Evolutionary conservation across 352 stramenopile species (phyloP).

Genomic region (Pythium guiyangense): DNA sequence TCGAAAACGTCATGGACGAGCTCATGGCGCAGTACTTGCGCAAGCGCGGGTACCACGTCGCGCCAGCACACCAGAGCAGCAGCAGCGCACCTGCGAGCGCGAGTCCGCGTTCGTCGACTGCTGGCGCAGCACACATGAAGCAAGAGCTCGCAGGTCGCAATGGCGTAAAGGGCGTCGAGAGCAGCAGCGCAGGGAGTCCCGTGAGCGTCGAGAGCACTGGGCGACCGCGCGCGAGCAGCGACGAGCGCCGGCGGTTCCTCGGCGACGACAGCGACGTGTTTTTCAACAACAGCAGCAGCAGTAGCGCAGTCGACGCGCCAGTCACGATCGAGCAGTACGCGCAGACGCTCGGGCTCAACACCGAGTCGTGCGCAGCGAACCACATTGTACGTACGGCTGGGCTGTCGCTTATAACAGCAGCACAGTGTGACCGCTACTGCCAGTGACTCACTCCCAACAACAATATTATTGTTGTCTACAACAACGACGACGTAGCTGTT

Average conservation of each 20-base stretch:
- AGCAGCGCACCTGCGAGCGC: neutral
- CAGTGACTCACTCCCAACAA: neutral
- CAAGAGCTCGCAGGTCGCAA: constrained; percentile 5
- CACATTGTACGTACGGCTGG: constrained; percentile 43
- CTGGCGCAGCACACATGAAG: constrained; percentile 3
- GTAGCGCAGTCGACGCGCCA: neutral
- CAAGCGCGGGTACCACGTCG: constrained; percentile 46
- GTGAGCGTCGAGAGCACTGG: constrained; percentile 9
- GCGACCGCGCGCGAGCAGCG: constrained; percentile 1
- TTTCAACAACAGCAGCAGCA: constrained; percentile 6
- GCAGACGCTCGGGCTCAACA: constrained; percentile 57
- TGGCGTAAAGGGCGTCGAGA: neutral
- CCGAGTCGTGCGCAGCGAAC: constrained; percentile 68
- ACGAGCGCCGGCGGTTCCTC: constrained; percentile 22
- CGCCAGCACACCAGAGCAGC: constrained; percentile 1
- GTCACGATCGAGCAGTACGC: constrained; percentile 56
- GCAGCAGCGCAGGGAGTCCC: constrained; percentile 6
- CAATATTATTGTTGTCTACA: neutral
- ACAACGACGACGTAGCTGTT: constrained; percentile 38
- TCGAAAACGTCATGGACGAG: constrained; percentile 50
- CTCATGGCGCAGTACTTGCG: constrained; percentile 69
- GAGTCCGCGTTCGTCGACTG: constrained; percentile 10
- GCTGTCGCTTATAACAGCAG: neutral
- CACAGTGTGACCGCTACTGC: neutral
- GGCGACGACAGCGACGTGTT: constrained; percentile 14